Evolutionary conservation across 176 grass and related monocot genomes (phyloP).

Genomic region (Oryza australiensis): DNA sequence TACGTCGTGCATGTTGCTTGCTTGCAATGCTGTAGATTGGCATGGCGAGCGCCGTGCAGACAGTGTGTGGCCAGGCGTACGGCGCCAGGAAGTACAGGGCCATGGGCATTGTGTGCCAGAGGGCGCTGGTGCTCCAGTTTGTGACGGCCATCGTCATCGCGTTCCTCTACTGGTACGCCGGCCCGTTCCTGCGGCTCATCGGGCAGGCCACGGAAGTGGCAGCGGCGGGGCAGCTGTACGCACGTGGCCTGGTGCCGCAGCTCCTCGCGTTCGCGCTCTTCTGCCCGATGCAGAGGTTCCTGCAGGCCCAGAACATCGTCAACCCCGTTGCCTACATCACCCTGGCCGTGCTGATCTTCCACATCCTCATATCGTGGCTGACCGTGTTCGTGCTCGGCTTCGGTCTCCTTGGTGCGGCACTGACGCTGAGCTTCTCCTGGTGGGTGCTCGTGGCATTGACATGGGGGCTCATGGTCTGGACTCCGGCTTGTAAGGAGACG

Average conservation of each 20-base stretch:
- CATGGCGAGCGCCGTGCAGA: slow-evolving; percentile 84
- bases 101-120: slow-evolving; percentile 68
- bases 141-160: slow-evolving; percentile 39
- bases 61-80: slow-evolving; percentile 78
- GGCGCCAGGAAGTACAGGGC: slow-evolving; percentile 61
- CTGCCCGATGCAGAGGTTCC: slow-evolving; percentile 81
- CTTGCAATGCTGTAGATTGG: slow-evolving; percentile 53
- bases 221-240: slow-evolving; percentile 55
- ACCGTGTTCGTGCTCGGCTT: slow-evolving; percentile 44
- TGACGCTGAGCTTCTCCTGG: slow-evolving; percentile 65
- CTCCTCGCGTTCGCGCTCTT: slow-evolving; percentile 70
- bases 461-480: slow-evolving; percentile 56
- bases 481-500: slow-evolving; percentile 55
- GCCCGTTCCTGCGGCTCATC: slow-evolving; percentile 54
- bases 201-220: slow-evolving; percentile 51
- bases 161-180: slow-evolving; percentile 71
- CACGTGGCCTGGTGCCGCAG: slow-evolving; percentile 52
- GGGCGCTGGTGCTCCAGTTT: slow-evolving; percentile 67
- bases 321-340: slow-evolving; percentile 57
- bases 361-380: slow-evolving; percentile 59
- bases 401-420: slow-evolving; percentile 49
- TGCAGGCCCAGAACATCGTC: slow-evolving; percentile 74
- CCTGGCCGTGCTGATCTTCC: slow-evolving; percentile 50
- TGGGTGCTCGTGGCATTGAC: slow-evolving; percentile 61
- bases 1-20: background rate